These are phyloP conservation scores for Claviceps purpurea DNA, from an alignment of 2,329 filamentous ascomycete genomes.

Conservation along the genomic window DNA sequence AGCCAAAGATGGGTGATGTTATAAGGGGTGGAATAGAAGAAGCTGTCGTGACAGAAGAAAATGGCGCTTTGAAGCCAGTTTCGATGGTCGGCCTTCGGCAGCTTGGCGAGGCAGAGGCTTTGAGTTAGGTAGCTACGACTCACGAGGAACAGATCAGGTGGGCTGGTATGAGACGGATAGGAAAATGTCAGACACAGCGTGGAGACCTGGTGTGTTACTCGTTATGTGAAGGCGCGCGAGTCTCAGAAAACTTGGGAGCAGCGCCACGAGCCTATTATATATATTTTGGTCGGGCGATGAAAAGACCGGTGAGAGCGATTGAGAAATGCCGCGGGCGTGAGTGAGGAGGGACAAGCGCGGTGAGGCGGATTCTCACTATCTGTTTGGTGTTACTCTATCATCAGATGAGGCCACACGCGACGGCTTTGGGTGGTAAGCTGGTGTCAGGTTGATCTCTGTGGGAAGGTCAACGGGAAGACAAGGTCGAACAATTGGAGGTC, in stretches of 20 bases:
- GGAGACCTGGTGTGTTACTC: slow-evolving; percentile 2
- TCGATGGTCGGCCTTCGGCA: not conserved
- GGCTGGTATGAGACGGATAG: slow-evolving; percentile 3
- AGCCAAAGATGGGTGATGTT: not conserved
- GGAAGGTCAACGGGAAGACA: not conserved
- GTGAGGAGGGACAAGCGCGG: slow-evolving; percentile 7
- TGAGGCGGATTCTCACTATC: not conserved
- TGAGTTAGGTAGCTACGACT: not conserved
- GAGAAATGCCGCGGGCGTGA: slow-evolving; percentile 5
- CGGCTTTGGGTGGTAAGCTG: slow-evolving; percentile 2
- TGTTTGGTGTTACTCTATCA: slow-evolving; percentile 1
- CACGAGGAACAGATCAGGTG: not conserved
- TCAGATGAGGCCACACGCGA: not conserved
- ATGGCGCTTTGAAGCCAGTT: not conserved
- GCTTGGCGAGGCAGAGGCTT: not conserved
- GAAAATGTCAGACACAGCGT: slow-evolving; percentile 4
- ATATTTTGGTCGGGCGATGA: not conserved
- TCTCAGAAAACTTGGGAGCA: slow-evolving; percentile 5
- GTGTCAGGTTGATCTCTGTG: slow-evolving; percentile 2
- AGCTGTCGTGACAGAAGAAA: not conserved
- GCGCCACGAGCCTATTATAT: slow-evolving; percentile 7
- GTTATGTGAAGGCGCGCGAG: slow-evolving; percentile 2
- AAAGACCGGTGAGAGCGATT: slow-evolving; percentile 2
- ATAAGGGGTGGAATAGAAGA: not conserved
- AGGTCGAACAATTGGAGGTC: not conserved